Evolutionary conservation across 2,329 filamentous ascomycete genomes (phyloP), one percentile per base, ranked within the genome.

Genomic region (Cladophialophora chaetospira): DNA sequence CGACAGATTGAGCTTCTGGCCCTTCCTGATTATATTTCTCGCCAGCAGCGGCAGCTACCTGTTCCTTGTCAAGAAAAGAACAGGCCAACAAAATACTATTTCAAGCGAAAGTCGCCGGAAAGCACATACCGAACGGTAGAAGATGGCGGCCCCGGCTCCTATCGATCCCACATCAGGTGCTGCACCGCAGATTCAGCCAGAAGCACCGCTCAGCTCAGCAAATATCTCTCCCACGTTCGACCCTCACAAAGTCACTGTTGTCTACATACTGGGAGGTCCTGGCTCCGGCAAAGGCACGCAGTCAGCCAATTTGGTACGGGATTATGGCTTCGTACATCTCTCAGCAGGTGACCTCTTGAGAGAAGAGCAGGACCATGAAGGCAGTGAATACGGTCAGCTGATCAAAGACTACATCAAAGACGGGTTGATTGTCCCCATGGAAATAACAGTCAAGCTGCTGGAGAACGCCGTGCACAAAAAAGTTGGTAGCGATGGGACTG

Each of bases 231-330:
- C 92, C 3, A 84, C 85, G 69, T 97, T 96, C 82, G 86, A 84
- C 57, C 77, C 87, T 47, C 69, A 84, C 55, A 81, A 91, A 58
- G 89, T 95, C 28, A 94, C 91, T n/a, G 92, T 97, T 57, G 79
- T 99, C 73, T 97, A 96, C 79, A 91, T 97, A 62, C 91, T 99
- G 60, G 93, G 93, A 73, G 94, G 94, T 2, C 94, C 94, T 11
- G 94, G 94, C 63, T 90, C 92, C 62, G 94, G 94, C 68, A 99
- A 99, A 74, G 94, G 94, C 68, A 99, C 94, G 2, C 93, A 99
- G 75, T 97, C 93, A 79, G 83, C 85, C 65, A 89, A 89, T 64
- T 86, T 99, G 29, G 93, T 97, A 48, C 78, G 83, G 43, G 85
- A 94, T 73, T 95, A 96, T 73, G 86, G 87, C 72, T 97, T 97